Percentiles rank a stretch among this genome's conserved stretches.
These are phyloP conservation scores for Nymphaea thermarum DNA, from an alignment of 164 flowering plant species.

Conservation along the genomic window DNA sequence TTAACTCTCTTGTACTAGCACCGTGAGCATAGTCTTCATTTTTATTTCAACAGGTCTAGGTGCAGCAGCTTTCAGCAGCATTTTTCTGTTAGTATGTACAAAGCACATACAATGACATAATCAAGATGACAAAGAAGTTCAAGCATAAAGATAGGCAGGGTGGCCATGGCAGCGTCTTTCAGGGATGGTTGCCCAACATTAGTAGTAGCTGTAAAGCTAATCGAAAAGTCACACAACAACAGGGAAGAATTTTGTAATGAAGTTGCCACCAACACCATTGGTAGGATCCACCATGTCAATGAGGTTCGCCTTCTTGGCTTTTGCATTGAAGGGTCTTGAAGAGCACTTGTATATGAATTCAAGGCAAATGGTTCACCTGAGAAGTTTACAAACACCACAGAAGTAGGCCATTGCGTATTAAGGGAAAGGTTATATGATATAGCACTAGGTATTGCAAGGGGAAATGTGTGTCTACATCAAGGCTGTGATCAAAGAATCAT, in stretches of 20 bases:
- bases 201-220: slow-evolving; percentile 27
- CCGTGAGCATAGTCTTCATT: no score
- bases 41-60: no score
- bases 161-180: slow-evolving; percentile 34
- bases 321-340: slow-evolving; percentile 1
- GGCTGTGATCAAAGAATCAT: slow-evolving; percentile 1
- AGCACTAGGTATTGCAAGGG: slow-evolving; percentile 3
- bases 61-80: no score
- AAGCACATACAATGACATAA: slow-evolving; percentile 18
- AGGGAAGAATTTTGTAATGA: slow-evolving; percentile 6
- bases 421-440: slow-evolving; percentile 3
- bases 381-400: background rate
- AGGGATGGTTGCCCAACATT: slow-evolving; percentile 22
- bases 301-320: slow-evolving; percentile 8
- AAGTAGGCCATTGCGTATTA: background rate
- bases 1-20: no score
- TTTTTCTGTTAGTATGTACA: background rate
- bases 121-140: slow-evolving; percentile 27
- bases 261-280: slow-evolving; percentile 2
- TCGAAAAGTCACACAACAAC: slow-evolving; percentile 10
- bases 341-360: slow-evolving; percentile 6
- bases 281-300: slow-evolving; percentile 7
- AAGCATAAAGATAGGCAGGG: slow-evolving; percentile 30
- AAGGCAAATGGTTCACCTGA: slow-evolving; percentile 8
- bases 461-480: slow-evolving; percentile 1